Evolutionary conservation across 108 stramenopile species (phyloP).

Genomic region (Cyclotella atomus): DNA sequence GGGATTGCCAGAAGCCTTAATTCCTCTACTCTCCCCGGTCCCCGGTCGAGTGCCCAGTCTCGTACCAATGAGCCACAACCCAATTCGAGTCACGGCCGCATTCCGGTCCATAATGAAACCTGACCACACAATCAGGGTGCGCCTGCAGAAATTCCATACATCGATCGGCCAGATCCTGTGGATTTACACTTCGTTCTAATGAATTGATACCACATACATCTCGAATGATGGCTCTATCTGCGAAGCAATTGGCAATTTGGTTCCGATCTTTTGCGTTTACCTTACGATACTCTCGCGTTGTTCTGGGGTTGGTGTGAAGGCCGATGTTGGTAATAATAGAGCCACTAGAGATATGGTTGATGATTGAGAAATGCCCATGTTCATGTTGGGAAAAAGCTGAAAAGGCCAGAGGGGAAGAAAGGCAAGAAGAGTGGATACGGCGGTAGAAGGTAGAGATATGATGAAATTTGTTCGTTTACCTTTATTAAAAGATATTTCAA

Average conservation of each 20-base stretch:
- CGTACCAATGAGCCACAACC: conserved; percentile 79
- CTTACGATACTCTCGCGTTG: conserved; percentile 53
- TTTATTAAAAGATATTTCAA: too few relatives aligned
- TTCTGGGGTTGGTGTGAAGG: not conserved
- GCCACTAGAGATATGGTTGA: not conserved
- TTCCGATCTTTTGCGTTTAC: conserved; percentile 50
- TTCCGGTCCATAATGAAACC: conserved; percentile 53
- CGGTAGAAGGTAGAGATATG: too few relatives aligned
- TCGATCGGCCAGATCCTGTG: conserved; percentile 56
- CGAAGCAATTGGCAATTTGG: conserved; percentile 58
- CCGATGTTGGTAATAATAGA: not conserved
- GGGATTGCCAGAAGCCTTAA: conserved; percentile 43
- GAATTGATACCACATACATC: conserved; percentile 58
- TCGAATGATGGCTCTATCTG: conserved; percentile 46
- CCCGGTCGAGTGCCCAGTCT: conserved; percentile 63
- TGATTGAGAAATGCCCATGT: too few relatives aligned
- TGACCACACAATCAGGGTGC: conserved; percentile 61
- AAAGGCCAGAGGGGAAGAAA: too few relatives aligned
- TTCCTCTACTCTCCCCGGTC: conserved; percentile 52
- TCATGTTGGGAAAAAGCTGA: not conserved
- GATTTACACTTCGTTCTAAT: conserved; percentile 24
- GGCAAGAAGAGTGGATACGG: too few relatives aligned
- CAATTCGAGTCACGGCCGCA: conserved; percentile 42
- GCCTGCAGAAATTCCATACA: conserved; percentile 67
- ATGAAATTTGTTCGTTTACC: too few relatives aligned